Base-by-base conservation (phyloP, 805 yeast species). In the Schizosaccharomyces cryophilus region DNA sequence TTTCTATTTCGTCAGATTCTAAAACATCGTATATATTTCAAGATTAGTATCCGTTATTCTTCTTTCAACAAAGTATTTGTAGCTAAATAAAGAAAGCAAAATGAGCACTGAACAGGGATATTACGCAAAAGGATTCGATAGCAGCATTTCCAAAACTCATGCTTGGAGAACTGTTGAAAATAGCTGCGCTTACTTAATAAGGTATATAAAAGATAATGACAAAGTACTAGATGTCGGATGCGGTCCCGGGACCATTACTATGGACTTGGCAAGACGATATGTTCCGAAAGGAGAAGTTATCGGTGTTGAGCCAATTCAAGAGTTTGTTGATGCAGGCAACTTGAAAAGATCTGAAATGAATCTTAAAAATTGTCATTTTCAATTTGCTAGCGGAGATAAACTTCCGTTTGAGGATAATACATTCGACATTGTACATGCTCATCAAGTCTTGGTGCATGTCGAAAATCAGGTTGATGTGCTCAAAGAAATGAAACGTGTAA, bases 171-270 rank as follows among this genome's bases (percentile, higher is more conserved):
- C 67, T 5, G 74, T 69, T 5, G 65, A 63, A 9, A 72, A 69
- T 61, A 69, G 71, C 6, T 63, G 69, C 2, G 65, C 64, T 1
- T 70, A 65, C 62, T 61, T 72, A 61, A 59, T 70, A 17, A 69
- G 70, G 3, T 64, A 68, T 40, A 58, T 74, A 35, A 66, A 70
- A 62, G 65, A 68, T 4, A 64, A 65, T 17, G 64, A 65, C 48
- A 62, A 64, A 45, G 64, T 74, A 6, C 68, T 74, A 15, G 78
- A 74, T 63, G 74, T 74, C 24, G 77, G 77, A 9, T 70, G 73
- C 64, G 78, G 78, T 0, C 77, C 77, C 3, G 77, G 76, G 0
- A 66, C 75, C 4, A 74, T 74, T 42, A 72, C 75, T 4, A 54
- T 64, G 5, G 75, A 70, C 61, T 62, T 74, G 26, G 72, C 72